These are phyloP conservation scores for Dissophora ornata DNA, from an alignment of 192 early-diverging fungal species.

Conservation along the genomic window DNA sequence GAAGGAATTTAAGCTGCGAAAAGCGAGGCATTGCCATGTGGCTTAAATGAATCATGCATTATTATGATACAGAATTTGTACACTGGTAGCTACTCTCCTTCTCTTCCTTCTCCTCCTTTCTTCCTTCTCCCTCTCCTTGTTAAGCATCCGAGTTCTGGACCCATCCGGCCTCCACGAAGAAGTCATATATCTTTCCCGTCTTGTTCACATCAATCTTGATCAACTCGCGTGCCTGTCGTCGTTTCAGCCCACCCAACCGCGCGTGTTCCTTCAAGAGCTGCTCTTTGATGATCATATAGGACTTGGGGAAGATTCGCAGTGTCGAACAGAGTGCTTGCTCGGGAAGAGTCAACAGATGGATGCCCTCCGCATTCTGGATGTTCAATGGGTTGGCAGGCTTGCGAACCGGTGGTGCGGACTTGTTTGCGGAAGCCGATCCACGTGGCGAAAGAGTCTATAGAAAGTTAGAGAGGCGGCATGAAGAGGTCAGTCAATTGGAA, in stretches of 20 bases:
- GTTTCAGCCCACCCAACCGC: constrained; percentile 74
- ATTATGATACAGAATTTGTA: too few species aligned
- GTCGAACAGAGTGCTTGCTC: constrained; percentile 87
- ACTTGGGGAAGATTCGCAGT: constrained; percentile 86
- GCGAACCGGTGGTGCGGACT: constrained; percentile 33
- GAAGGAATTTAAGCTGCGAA: too few species aligned
- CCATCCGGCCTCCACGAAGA: constrained; percentile 95
- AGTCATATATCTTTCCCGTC: constrained; percentile 88
- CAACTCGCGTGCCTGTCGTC: constrained; percentile 83
- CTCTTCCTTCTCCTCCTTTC: too few species aligned
- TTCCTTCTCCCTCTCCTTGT: neutral
- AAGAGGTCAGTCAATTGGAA: neutral
- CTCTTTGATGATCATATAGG: constrained; percentile 95
- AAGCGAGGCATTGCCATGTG: too few species aligned
- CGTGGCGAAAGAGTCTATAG: constrained; percentile 41
- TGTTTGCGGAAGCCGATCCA: constrained; percentile 23
- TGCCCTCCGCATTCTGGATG: constrained; percentile 83
- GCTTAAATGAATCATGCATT: too few species aligned
- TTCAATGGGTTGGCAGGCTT: constrained; percentile 75
- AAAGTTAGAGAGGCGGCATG: neutral
- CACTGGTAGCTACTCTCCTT: too few species aligned
- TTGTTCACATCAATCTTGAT: constrained; percentile 96
- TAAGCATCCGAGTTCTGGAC: constrained; percentile 68
- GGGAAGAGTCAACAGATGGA: constrained; percentile 82
- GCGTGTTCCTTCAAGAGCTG: constrained; percentile 88